A percentile compares a stretch with the other conserved stretches of the same genome.
phyloP scores from a whole-genome alignment of 768 basidiomycete genomes.

The Boletellus emodensis region DNA sequence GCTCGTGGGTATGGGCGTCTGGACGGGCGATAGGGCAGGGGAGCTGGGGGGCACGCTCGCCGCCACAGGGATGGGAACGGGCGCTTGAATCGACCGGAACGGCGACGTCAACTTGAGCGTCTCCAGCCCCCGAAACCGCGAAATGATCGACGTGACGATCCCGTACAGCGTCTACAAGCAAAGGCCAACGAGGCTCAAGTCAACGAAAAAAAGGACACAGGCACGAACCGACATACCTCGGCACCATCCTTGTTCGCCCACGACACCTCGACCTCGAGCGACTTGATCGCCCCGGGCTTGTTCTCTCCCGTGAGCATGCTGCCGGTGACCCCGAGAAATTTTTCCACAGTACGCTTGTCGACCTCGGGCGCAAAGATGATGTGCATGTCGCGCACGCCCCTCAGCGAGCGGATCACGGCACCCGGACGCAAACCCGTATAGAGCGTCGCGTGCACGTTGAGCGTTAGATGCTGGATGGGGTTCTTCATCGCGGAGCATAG shows the following conservation, averaged over 20 bases:
- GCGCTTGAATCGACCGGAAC: slow-evolving; percentile 26
- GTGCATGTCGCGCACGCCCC: slow-evolving; percentile 28
- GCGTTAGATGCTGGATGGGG: slow-evolving; percentile 19
- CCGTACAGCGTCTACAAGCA: slow-evolving; percentile 22
- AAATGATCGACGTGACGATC: slow-evolving; percentile 30
- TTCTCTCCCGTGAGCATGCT: slow-evolving; percentile 15
- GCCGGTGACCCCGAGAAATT: slow-evolving; percentile 27
- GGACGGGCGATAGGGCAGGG: slow-evolving; percentile 10
- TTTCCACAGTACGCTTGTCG: slow-evolving; percentile 32
- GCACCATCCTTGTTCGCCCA: slow-evolving; percentile 28
- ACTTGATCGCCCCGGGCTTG: slow-evolving; percentile 12
- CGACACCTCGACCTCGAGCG: slow-evolving; percentile 26
- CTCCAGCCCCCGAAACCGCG: slow-evolving; percentile 28
- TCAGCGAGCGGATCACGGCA: slow-evolving; percentile 22
- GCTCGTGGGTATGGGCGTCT: not conserved
- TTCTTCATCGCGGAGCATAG: slow-evolving; percentile 17
- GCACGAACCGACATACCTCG: slow-evolving; percentile 16
- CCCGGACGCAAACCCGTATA: slow-evolving; percentile 29
- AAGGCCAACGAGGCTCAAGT: not conserved
- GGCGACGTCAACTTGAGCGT: slow-evolving; percentile 30
- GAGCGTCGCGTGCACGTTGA: slow-evolving; percentile 27
- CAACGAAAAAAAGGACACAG: not conserved
- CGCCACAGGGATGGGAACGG: slow-evolving; percentile 8
- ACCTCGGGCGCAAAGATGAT: slow-evolving; percentile 29
- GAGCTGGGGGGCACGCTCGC: slow-evolving; percentile 1